Evolutionary conservation across 176 grass and related monocot genomes (phyloP).

Genomic region (sorghum (Sorghum bicolor)): DNA sequence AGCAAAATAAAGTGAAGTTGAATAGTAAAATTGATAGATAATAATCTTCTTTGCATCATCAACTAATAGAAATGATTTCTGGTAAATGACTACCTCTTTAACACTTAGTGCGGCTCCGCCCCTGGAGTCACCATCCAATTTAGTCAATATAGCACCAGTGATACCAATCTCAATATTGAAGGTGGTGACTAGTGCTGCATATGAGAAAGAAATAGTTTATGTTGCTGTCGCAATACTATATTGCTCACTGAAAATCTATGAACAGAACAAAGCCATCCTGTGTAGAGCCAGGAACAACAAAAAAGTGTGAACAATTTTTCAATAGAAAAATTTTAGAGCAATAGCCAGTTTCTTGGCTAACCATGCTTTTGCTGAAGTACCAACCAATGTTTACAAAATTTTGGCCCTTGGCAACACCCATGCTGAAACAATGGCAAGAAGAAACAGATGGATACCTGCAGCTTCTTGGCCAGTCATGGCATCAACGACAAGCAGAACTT

Average conservation of each 20-base stretch:
- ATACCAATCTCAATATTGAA: conserved; percentile 96
- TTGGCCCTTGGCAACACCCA: neutral
- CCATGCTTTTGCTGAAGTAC: neutral
- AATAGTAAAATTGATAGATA: neutral
- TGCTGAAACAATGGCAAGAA: neutral
- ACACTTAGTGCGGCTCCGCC: conserved; percentile 97
- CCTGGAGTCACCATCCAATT: conserved; percentile 95
- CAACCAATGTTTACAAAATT: neutral
- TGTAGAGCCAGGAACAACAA: neutral
- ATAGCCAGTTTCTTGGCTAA: neutral
- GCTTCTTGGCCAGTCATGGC: conserved; percentile 74
- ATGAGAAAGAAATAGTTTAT: conserved; percentile 25
- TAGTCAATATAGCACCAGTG: conserved; percentile 97
- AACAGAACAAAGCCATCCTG: neutral
- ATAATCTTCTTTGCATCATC: neutral
- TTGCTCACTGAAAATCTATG: neutral
- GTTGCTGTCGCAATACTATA: neutral
- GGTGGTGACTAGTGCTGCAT: conserved; percentile 82
- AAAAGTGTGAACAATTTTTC: neutral
- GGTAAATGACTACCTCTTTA: conserved; percentile 62
- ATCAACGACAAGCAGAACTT: conserved; percentile 86
- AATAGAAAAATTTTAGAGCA: neutral
- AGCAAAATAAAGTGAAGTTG: neutral
- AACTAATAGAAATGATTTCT: conserved; percentile 17
- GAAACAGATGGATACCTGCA: neutral